Evolutionary conservation across 257 asterid genomes (phyloP).

Genomic region (Perilla frutescens): DNA sequence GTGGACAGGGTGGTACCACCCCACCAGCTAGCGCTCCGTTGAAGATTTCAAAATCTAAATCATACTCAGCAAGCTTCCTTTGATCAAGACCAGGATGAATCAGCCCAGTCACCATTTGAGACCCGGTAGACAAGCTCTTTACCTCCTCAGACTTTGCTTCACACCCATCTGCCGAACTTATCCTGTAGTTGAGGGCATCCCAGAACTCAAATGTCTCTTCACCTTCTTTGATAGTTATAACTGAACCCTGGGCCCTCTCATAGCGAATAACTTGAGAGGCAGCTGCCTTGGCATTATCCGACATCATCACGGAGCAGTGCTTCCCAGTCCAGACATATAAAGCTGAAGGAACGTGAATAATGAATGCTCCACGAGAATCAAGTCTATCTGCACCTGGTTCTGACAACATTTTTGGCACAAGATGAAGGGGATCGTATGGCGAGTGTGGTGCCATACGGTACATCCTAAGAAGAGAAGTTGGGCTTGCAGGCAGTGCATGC

Average conservation of each 20-base stretch:
- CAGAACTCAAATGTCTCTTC: constrained; percentile 79
- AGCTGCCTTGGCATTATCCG: constrained; percentile 71
- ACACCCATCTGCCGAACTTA: constrained; percentile 41
- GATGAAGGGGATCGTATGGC: constrained; percentile 77
- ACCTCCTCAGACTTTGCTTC: constrained; percentile 32
- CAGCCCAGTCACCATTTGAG: constrained; percentile 21
- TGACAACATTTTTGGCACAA: constrained; percentile 48
- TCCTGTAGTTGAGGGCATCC: constrained; percentile 68
- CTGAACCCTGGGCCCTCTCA: constrained; percentile 73
- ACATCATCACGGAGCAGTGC: constrained; percentile 61
- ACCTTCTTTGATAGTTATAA: constrained; percentile 59
- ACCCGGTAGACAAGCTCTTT: constrained; percentile 28
- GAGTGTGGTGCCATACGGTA: constrained; percentile 80
- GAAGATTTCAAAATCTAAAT: constrained; percentile 76
- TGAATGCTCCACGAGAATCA: constrained; percentile 90
- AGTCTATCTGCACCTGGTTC: constrained; percentile 57
- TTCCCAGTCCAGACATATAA: constrained; percentile 81
- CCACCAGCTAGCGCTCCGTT: constrained; percentile 71
- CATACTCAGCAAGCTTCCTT: constrained; percentile 62
- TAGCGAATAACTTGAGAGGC: constrained; percentile 79
- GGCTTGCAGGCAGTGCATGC: constrained; percentile 81
- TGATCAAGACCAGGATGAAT: constrained; percentile 26
- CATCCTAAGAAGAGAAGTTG: constrained; percentile 73
- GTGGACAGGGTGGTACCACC: constrained; percentile 71
- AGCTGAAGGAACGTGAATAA: constrained; percentile 73